Base-by-base conservation (phyloP, 163 green algal species). In the Chlamydomonas reinhardtii region DNA sequence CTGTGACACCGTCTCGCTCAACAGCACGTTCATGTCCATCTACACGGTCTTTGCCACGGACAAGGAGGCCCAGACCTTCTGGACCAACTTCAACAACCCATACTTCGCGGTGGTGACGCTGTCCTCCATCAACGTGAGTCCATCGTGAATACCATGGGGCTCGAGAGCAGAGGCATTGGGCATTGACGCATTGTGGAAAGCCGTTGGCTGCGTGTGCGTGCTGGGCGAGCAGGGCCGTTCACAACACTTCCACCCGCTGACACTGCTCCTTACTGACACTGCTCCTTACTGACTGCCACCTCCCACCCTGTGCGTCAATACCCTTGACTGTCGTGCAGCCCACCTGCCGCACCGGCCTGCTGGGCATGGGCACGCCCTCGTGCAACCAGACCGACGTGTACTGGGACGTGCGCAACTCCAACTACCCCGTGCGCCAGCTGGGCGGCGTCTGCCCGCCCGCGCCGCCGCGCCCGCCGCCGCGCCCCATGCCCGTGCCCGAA, bases 331-430 rank as follows among this genome's bases (percentile, higher is more conserved):
- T n/a, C n/a, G n/a, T 2, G 16, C 81, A 87, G 81, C 56, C 81
- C 17, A n/a, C 74, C 71, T 87, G 81, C 70, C 5, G 25, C 32
- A 87, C 81, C 6, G 32, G 29, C 37, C 16, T 87, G 19, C 15
- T 87, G 17, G 71, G 34, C 3, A 66, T 48, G 29, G 37, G 20
- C 29, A n/a, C 32, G 16, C 8, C 25, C 24, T 61, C 43, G 19
- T 79, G 81, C 56, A 54, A 22, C 70, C 19, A 27, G 2, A 6
- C 14, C 2, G 70, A 80, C 59, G 27, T 74, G 25, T 73, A 69
- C 37, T 87, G 81, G 81, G 81, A 87, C 37, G 71, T 81, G 6
- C 81, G 81, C 32, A 87, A 87, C 81, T 32, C 70, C 16, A 29
- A 66, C 81, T 87, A 87, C 81, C 81, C 70, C 3, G 9, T 31